Conservation (phyloP, 495 filamentous ascomycete genomes). For the Bathelium albidoporum region DNA sequence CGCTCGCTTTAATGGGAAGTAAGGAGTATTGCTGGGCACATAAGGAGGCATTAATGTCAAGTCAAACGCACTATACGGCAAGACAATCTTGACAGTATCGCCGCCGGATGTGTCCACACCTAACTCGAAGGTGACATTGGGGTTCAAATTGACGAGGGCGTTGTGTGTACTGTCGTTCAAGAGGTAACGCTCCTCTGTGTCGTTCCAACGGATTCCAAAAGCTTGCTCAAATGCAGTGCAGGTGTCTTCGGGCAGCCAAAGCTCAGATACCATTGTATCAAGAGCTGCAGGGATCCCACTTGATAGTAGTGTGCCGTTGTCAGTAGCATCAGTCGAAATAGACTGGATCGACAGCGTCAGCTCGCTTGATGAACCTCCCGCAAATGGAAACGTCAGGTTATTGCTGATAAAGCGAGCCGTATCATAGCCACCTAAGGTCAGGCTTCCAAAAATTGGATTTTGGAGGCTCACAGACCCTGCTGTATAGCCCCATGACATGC, state of each 20-base stretch:
- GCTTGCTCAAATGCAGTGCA: slow-evolving; percentile 52
- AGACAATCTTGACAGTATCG: slow-evolving; percentile 15
- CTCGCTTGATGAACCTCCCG: not conserved
- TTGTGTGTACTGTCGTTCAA: slow-evolving; percentile 24
- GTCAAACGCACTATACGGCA: slow-evolving; percentile 25
- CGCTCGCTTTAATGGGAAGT: slow-evolving; percentile 24
- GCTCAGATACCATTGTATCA: slow-evolving; percentile 56
- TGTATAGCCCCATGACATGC: slow-evolving; percentile 26
- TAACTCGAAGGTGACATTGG: slow-evolving; percentile 10
- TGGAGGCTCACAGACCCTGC: slow-evolving; percentile 25
- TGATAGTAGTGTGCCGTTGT: not conserved
- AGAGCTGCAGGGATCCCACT: slow-evolving; percentile 38
- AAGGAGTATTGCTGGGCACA: slow-evolving; percentile 13
- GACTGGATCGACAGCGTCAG: slow-evolving; percentile 5
- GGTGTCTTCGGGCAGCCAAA: slow-evolving; percentile 54
- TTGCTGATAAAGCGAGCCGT: not conserved
- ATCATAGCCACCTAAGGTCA: slow-evolving; percentile 16
- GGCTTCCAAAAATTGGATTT: slow-evolving; percentile 9
- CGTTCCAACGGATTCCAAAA: slow-evolving; percentile 49
- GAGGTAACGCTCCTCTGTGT: slow-evolving; percentile 37
- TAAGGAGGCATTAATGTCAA: slow-evolving; percentile 14
- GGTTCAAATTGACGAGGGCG: slow-evolving; percentile 10
- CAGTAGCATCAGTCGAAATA: slow-evolving; percentile 1
- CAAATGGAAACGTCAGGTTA: slow-evolving; percentile 6
- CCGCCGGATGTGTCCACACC: not conserved